Evolutionary conservation across 2,329 filamentous ascomycete species (phyloP).

Genomic region (Didymosphaeria variabile): DNA sequence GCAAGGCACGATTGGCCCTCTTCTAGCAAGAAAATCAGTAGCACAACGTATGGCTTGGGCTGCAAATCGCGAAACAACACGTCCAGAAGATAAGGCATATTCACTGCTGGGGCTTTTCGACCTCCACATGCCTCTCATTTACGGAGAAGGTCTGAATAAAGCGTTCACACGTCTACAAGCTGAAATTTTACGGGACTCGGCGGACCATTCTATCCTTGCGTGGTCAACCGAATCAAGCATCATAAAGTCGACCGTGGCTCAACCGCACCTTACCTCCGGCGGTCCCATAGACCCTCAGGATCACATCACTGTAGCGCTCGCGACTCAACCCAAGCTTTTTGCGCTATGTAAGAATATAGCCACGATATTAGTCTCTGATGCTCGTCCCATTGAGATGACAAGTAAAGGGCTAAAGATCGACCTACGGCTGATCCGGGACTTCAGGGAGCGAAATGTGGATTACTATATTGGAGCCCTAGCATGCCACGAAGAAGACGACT

Average conservation of each 20-base stretch:
- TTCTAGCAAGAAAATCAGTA: constrained; percentile 7
- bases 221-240: background rate
- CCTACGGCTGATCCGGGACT: background rate
- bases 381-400: background rate
- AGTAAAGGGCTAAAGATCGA: background rate
- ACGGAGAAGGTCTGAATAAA: constrained; percentile 12
- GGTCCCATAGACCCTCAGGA: background rate
- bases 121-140: constrained; percentile 16
- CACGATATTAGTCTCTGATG: background rate
- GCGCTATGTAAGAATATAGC: background rate
- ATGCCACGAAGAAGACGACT: constrained; percentile 1
- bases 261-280: background rate
- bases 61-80: constrained; percentile 23
- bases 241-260: background rate
- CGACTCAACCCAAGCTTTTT: background rate
- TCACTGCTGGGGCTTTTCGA: constrained; percentile 1
- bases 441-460: background rate
- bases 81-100: constrained; percentile 23
- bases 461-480: background rate
- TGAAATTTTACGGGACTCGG: background rate
- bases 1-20: background rate
- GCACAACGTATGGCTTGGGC: constrained; percentile 26
- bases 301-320: background rate
- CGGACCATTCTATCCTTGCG: constrained; percentile 5
- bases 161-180: background rate